These are phyloP conservation scores for Pistacia integerrima DNA, from an alignment of 345 rosid genomes.

Conservation along the genomic window DNA sequence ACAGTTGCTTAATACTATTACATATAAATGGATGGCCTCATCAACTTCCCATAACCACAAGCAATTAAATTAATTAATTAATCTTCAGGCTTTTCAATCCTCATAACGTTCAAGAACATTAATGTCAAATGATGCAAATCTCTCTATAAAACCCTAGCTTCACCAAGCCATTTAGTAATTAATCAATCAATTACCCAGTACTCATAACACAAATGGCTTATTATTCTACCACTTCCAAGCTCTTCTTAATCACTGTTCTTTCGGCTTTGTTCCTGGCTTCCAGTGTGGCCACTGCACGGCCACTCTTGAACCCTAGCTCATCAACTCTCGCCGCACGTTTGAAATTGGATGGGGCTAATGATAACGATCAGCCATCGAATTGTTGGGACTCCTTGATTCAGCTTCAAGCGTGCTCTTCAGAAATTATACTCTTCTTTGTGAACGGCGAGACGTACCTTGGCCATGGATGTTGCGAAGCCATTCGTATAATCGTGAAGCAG, in stretches of 20 bases:
- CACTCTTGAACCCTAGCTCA: not conserved
- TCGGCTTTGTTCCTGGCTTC: conserved; percentile 1
- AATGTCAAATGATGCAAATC: not conserved
- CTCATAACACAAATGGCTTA: not conserved
- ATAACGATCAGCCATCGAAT: conserved; percentile 21
- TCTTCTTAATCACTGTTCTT: not conserved
- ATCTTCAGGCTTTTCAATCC: not conserved
- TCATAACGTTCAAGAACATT: conserved; percentile 1
- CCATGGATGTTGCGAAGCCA: conserved; percentile 45
- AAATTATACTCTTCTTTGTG: conserved; percentile 51
- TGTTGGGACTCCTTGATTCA: conserved; percentile 60
- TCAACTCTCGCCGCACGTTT: conserved; percentile 24
- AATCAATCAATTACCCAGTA: not conserved
- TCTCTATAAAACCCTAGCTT: conserved; percentile 3
- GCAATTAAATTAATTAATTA: not conserved
- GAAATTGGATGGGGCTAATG: conserved; percentile 9
- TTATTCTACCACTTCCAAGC: not conserved
- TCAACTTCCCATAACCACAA: conserved; percentile 3
- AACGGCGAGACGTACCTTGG: conserved; percentile 56
- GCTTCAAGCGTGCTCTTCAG: conserved; percentile 54
- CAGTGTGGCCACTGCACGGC: not conserved
- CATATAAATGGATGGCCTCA: not conserved
- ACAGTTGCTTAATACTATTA: too few relatives aligned
- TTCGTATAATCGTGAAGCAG: conserved; percentile 32
- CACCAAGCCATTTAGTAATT: not conserved